Evolutionary conservation across 371 early-diverging fungal species (phyloP).

Genomic region (Lichtheimia corymbifera): DNA sequence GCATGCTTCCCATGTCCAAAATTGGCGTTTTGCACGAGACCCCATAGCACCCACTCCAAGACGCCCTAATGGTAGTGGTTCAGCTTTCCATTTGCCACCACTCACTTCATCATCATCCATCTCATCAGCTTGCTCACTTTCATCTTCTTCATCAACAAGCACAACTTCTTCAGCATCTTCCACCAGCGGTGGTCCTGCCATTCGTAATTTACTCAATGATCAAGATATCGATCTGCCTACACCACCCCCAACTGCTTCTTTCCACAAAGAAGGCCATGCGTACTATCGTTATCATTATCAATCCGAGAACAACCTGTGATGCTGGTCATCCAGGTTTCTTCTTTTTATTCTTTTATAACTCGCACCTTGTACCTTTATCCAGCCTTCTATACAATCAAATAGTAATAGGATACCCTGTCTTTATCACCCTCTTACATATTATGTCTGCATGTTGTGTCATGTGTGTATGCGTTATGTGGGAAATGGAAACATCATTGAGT

Average conservation of each 20-base stretch:
- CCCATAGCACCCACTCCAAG: constrained; percentile 18
- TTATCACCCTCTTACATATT: too few species aligned
- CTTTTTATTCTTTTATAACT: background rate
- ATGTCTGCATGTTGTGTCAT: too few species aligned
- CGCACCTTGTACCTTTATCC: background rate
- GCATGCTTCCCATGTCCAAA: constrained; percentile 22
- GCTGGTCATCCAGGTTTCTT: background rate
- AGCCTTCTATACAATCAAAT: too few species aligned
- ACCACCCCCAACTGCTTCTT: constrained; percentile 11
- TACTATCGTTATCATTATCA: constrained; percentile 1
- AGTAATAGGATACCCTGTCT: too few species aligned
- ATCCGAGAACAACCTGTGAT: background rate
- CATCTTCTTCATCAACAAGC: constrained; percentile 19
- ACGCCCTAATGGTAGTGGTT: constrained; percentile 7
- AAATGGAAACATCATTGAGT: too few species aligned
- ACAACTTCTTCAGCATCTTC: constrained; percentile 33
- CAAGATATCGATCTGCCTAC: constrained; percentile 15
- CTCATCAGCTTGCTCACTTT: constrained; percentile 11
- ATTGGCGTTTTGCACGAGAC: constrained; percentile 14
- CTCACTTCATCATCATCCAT: constrained; percentile 13
- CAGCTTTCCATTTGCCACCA: constrained; percentile 18
- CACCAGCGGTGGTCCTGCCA: constrained; percentile 27
- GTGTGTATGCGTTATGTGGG: too few species aligned
- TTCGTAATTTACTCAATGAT: constrained; percentile 34
- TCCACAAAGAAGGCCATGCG: constrained; percentile 6